Conservation (phyloP, 345 rosid species). For the Aquilaria sinensis region DNA sequence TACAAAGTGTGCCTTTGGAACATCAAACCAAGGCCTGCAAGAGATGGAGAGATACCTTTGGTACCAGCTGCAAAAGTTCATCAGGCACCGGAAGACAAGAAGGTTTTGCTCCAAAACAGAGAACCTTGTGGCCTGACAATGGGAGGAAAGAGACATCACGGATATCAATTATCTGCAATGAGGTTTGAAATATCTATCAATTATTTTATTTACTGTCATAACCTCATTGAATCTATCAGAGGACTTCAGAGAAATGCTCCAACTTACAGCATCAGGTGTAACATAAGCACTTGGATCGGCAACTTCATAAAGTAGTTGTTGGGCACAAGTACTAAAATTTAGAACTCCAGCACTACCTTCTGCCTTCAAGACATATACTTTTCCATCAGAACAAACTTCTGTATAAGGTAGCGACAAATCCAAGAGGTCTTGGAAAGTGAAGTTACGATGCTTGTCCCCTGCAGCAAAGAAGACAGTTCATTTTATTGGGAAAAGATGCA, state of each 20-base stretch:
- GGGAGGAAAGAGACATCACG: constrained; percentile 61
- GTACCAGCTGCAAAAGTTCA: constrained; percentile 65
- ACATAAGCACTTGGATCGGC: constrained; percentile 84
- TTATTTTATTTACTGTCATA: not conserved
- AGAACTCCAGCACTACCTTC: constrained; percentile 76
- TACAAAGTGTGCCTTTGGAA: no score
- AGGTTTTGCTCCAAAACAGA: constrained; percentile 72
- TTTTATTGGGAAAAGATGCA: not conserved
- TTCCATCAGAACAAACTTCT: constrained; percentile 59
- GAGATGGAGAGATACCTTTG: constrained; percentile 37
- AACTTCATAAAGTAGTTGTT: constrained; percentile 90
- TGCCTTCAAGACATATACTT: constrained; percentile 55
- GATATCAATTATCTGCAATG: constrained; percentile 64
- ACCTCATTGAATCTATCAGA: constrained; percentile 1
- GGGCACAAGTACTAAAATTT: constrained; percentile 63
- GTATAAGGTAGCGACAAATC: constrained; percentile 89
- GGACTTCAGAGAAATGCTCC: not conserved
- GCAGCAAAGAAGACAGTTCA: constrained; percentile 9
- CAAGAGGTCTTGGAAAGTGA: constrained; percentile 48
- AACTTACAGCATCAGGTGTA: constrained; percentile 89
- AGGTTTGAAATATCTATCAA: not conserved
- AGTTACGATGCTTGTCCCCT: constrained; percentile 70
- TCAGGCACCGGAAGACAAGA: constrained; percentile 47
- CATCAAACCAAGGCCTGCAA: no score
- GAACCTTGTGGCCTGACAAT: constrained; percentile 51